phyloP scores from a whole-genome alignment of 2,329 filamentous ascomycete species.

The Didymella arachidicola region DNA sequence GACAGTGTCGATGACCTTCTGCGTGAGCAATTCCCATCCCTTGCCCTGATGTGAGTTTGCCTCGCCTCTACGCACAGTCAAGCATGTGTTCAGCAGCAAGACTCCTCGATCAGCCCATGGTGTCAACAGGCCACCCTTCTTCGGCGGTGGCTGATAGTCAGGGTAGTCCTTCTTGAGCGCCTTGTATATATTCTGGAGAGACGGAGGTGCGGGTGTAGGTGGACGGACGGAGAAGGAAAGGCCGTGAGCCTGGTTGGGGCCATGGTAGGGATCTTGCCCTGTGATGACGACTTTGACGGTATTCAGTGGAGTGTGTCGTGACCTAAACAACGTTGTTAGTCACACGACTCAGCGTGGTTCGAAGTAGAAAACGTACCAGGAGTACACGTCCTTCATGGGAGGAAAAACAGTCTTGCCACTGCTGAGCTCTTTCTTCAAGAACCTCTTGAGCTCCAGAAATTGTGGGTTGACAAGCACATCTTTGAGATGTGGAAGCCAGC shows the following conservation, averaged over 20 bases:
- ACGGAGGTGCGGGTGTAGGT: conserved; percentile 86
- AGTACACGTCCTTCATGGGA: conserved; percentile 88
- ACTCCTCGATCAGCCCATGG: conserved; percentile 96
- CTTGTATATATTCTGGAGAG: conserved; percentile 91
- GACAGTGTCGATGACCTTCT: conserved; percentile 87
- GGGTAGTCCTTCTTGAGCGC: conserved; percentile 90
- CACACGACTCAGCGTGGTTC: background rate
- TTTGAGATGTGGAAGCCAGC: conserved; percentile 88
- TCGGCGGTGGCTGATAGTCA: conserved; percentile 74
- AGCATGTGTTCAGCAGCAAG: conserved; percentile 89
- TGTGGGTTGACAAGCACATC: conserved; percentile 81
- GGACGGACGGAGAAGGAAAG: conserved; percentile 94
- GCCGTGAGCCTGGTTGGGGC: conserved; percentile 92
- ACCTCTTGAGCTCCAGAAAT: conserved; percentile 88
- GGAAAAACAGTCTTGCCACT: conserved; percentile 84
- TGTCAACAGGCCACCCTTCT: conserved; percentile 81
- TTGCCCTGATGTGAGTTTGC: conserved; percentile 84
- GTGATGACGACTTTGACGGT: conserved; percentile 91
- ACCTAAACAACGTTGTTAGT: conserved; percentile 65
- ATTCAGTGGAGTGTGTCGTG: conserved; percentile 86
- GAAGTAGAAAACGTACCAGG: conserved; percentile 69
- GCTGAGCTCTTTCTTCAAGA: conserved; percentile 79
- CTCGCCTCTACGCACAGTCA: conserved; percentile 90
- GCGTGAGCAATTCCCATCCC: conserved; percentile 94
- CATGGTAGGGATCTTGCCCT: conserved; percentile 98